Base-by-base conservation (phyloP, 352 stramenopile species). In the Thraustochytrium sp. region DNA sequence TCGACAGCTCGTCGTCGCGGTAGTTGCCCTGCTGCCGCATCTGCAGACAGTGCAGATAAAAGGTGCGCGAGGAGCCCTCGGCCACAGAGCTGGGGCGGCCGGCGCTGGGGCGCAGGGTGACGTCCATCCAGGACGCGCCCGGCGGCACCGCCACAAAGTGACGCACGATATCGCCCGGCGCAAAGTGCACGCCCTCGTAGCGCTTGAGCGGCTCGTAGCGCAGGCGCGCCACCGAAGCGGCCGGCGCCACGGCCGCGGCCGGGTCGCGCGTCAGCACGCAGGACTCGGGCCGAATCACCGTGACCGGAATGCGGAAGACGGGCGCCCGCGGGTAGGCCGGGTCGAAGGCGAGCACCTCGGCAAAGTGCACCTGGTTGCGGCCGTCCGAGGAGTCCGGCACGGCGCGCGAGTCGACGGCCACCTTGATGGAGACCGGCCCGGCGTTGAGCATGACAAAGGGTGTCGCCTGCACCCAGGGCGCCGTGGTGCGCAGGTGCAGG, bases 231-330 rank as follows among this genome's bases (percentile, higher is more conserved):
- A 76, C 61, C 23, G 77, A 78, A 31, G 89, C 51, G 89, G 83
- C 85, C 93, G 88, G 21, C 87, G 63, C 72, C 88, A 89, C 74
- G 88, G 87, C 84, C 90, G 92, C 18, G 65, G 54, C 26, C 89
- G 78, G 0, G 90, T 86, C 0, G 88, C 54, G 73, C 3, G 61
- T 61, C 21, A 55, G 49, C 13, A 51, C 73, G n/a, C 44, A 63
- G 18, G 36, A 23, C 86, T 97, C 90, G 0, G 92, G 91, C 85
- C 94, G 94, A 56, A 96, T 90, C 23, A 97, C 90, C 34, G 89
- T 94, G 40, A 98, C 92, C 0, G 94, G 94, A 42, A 98, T 91
- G 46, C 86, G 90, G 80, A 97, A 98, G 21, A 97, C 40, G 3
- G 91, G 75, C 0, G 92, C 93, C 36, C 89, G 86, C 51, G 84